phyloP scores from a whole-genome alignment of 106 monocot species.

The Xerophyta viscosa region DNA sequence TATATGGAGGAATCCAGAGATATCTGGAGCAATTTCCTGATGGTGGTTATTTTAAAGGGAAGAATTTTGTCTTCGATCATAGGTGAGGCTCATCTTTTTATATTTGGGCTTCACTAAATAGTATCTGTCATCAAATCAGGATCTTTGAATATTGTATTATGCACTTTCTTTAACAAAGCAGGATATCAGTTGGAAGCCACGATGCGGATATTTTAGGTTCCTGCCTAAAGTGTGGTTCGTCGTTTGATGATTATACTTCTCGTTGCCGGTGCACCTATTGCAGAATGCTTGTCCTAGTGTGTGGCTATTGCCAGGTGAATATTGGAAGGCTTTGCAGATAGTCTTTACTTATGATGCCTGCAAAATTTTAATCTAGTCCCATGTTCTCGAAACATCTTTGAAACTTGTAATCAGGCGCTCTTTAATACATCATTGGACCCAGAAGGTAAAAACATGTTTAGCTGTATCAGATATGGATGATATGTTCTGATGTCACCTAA shows the following conservation, averaged over 20 bases:
- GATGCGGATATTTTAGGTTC: conserved; percentile 46
- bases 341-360: no score
- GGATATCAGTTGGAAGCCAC: conserved; percentile 85
- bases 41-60: conserved; percentile 95
- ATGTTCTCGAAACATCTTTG: no score
- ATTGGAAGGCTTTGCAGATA: no score
- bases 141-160: no score
- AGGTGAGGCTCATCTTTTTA: conserved; percentile 33
- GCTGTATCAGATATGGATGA: no score
- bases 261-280: conserved; percentile 72
- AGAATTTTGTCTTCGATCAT: conserved; percentile 98
- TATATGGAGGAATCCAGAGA: conserved; percentile 93
- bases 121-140: neutral
- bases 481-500: no score
- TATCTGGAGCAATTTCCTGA: conserved; percentile 93
- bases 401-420: no score
- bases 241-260: conserved; percentile 91
- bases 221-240: conserved; percentile 59
- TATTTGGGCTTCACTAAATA: neutral
- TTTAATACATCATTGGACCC: no score
- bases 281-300: conserved; percentile 82
- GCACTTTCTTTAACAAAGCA: conserved; percentile 2
- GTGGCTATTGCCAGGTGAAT: conserved; percentile 57
- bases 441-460: no score
- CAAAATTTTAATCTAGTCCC: neutral